Evolutionary conservation across 352 stramenopile genomes (phyloP).

Genomic region (Thalassiosira livingstoniorum): DNA sequence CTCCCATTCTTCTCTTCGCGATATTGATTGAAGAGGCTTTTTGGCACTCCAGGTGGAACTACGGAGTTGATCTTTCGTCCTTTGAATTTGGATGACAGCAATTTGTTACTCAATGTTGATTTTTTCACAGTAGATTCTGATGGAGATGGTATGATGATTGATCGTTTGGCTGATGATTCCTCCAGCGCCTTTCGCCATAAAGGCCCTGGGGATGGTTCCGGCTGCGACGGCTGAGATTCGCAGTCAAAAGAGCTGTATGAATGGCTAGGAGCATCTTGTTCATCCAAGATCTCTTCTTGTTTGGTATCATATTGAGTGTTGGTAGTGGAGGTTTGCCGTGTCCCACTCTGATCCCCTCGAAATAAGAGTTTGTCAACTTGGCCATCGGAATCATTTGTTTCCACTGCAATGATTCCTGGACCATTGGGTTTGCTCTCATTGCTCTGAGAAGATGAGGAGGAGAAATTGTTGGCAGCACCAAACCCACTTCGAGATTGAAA

Average conservation of each 20-base stretch:
- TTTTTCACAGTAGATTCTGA: background rate
- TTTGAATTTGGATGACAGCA: background rate
- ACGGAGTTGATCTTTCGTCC: background rate
- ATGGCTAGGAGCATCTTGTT: background rate
- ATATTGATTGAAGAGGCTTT: background rate
- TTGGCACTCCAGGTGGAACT: background rate
- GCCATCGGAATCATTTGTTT: background rate
- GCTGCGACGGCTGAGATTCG: background rate
- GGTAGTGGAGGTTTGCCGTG: background rate
- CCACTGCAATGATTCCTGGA: background rate
- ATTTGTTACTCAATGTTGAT: no score
- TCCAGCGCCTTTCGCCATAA: conserved; percentile 18
- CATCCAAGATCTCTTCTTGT: conserved; percentile 4
- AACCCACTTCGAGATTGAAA: no score
- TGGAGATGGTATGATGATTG: background rate
- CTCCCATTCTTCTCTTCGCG: background rate
- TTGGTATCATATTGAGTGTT: background rate
- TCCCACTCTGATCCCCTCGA: background rate
- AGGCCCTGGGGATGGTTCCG: background rate
- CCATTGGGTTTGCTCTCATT: background rate
- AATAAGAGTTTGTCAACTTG: conserved; percentile 15
- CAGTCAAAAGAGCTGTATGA: background rate
- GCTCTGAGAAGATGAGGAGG: background rate
- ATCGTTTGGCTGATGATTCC: background rate
- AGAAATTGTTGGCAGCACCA: background rate